Evolutionary conservation across 805 yeast genomes (phyloP).

Genomic region (Candida railenensis): DNA sequence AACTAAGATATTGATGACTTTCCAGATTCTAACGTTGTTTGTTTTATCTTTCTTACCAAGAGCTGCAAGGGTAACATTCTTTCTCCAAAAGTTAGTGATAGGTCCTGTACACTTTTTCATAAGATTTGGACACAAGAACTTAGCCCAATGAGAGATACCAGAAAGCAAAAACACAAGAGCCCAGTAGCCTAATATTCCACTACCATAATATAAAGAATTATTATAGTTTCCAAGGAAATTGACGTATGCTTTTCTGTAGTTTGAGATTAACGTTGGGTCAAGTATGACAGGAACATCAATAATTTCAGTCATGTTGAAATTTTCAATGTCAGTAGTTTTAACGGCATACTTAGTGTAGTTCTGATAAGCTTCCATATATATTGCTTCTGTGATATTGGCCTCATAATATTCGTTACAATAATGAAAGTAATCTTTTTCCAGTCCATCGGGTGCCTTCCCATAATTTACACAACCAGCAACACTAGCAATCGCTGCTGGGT

Average conservation of each 20-base stretch:
- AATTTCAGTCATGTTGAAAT: slow-evolving; percentile 20
- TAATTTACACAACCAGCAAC: slow-evolving; percentile 24
- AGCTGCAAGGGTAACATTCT: slow-evolving; percentile 41
- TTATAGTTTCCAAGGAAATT: slow-evolving; percentile 22
- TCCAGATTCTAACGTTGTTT: slow-evolving; percentile 18
- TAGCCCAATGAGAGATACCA: slow-evolving; percentile 30
- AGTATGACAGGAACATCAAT: slow-evolving; percentile 26
- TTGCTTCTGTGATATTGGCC: slow-evolving; percentile 18
- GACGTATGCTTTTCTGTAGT: slow-evolving; percentile 13
- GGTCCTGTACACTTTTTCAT: slow-evolving; percentile 22
- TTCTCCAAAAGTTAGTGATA: slow-evolving; percentile 30
- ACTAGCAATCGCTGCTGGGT: slow-evolving; percentile 27
- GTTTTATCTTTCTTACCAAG: slow-evolving; percentile 26
- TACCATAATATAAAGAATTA: slow-evolving; percentile 24
- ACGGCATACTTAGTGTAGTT: slow-evolving; percentile 13
- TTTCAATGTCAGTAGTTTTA: slow-evolving; percentile 10
- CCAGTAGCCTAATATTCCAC: slow-evolving; percentile 22
- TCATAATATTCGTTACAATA: slow-evolving; percentile 7
- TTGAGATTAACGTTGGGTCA: slow-evolving; percentile 10
- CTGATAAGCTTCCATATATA: slow-evolving; percentile 12
- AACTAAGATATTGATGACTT: slow-evolving; percentile 29
- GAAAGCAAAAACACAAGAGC: slow-evolving; percentile 17
- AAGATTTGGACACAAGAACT: slow-evolving; percentile 21
- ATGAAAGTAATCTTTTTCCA: neutral
- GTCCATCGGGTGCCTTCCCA: slow-evolving; percentile 3